phyloP scores from a whole-genome alignment of 2,329 filamentous ascomycete species.

The Polychaeton citri region DNA sequence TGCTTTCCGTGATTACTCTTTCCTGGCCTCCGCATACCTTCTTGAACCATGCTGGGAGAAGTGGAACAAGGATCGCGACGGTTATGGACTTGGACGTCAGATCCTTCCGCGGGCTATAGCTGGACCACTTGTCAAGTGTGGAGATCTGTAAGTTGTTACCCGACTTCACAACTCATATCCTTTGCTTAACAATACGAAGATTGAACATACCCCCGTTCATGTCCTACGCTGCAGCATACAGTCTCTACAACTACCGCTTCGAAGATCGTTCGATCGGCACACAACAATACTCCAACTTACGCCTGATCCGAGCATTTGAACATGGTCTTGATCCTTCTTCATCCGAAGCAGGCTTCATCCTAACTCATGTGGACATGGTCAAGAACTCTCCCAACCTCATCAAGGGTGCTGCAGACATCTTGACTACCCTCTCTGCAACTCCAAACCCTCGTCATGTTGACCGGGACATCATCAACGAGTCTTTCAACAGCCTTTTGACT shows the following conservation, averaged over 20 bases:
- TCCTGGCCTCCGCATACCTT: constrained; percentile 77
- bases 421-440: constrained; percentile 36
- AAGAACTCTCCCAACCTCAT: constrained; percentile 69
- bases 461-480: constrained; percentile 7
- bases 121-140: constrained; percentile 70
- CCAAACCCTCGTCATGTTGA: background rate
- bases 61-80: constrained; percentile 46
- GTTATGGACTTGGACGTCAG: constrained; percentile 66
- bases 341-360: constrained; percentile 90
- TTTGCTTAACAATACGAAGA: constrained; percentile 22
- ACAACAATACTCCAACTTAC: constrained; percentile 48
- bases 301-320: constrained; percentile 83
- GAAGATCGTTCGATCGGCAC: constrained; percentile 41
- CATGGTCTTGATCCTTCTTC: constrained; percentile 73
- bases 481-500: constrained; percentile 16
- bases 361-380: constrained; percentile 94
- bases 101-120: constrained; percentile 61
- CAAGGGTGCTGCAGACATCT: constrained; percentile 53
- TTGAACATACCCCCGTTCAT: constrained; percentile 80
- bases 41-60: constrained; percentile 83
- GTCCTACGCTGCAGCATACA: constrained; percentile 60
- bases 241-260: constrained; percentile 51
- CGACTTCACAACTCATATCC: too few relatives aligned
- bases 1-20: constrained; percentile 82
- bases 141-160: constrained; percentile 59